phyloP scores from a whole-genome alignment of 345 rosid species.

The Aquilaria sinensis region DNA sequence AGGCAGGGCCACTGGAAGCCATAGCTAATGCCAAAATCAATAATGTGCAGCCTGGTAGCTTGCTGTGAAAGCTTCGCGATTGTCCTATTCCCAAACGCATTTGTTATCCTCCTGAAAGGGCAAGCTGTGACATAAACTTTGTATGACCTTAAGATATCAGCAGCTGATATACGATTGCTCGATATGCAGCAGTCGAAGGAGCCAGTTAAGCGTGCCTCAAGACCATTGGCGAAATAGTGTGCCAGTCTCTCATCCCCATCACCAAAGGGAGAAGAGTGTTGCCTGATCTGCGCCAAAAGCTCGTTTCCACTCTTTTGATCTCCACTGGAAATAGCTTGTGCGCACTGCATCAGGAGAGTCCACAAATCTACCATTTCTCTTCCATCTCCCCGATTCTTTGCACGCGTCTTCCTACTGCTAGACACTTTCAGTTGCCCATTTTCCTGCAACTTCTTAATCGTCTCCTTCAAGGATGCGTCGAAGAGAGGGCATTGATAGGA shows the following conservation, averaged over 20 bases:
- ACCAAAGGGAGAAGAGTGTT: conserved; percentile 45
- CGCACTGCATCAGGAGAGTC: conserved; percentile 40
- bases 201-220: conserved; percentile 50
- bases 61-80: conserved; percentile 33
- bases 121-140: conserved; percentile 38
- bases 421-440: conserved; percentile 5
- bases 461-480: conserved; percentile 17
- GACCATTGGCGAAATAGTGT: conserved; percentile 45
- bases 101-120: conserved; percentile 47
- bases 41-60: conserved; percentile 44
- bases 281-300: conserved; percentile 44
- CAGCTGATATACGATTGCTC: conserved; percentile 29
- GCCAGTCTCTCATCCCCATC: conserved; percentile 55
- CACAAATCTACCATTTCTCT: conserved; percentile 44
- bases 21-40: conserved; percentile 59
- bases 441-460: conserved; percentile 8
- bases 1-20: conserved; percentile 82
- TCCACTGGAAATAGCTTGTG: conserved; percentile 39
- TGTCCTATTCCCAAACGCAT: conserved; percentile 28
- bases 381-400: conserved; percentile 10
- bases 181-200: conserved; percentile 16
- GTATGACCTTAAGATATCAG: conserved; percentile 49
- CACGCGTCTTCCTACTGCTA: conserved; percentile 1
- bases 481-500: conserved; percentile 13
- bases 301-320: conserved; percentile 39